Evolutionary conservation across 2,329 filamentous ascomycete species (phyloP), one percentile per base, ranked within the genome.

Genomic region (Fusarium sp.): DNA sequence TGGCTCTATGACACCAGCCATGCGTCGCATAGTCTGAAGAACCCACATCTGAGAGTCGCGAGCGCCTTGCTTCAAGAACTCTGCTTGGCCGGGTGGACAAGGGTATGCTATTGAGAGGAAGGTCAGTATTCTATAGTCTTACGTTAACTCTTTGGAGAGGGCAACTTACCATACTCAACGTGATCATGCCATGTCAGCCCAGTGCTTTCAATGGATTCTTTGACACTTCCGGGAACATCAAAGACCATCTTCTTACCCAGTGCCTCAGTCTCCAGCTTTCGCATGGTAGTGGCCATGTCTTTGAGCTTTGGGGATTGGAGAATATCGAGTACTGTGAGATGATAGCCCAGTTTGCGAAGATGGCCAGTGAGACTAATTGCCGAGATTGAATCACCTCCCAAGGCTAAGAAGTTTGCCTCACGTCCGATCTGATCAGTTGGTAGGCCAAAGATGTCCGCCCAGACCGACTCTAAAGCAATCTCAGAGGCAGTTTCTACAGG

Each of bases 101-200:
- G 48, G 38, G 12, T 62, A 62, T 36, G 18, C 56, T 48, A 1
- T 22, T 15, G 1, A n/a, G 1, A 6, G 5, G 5, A 22, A 28
- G 5, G 45, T 48, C 3, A 48, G 26, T 6, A 28, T 28, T 2
- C 0, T 28, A 0, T 12, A 4, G 1, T 8, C 1, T 15, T 28
- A 1, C 0, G 0, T 11, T 6, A 6, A 15, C 3, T 11, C 0
- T 3, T 26, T 8, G 5, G 2, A 26, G 9, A 18, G 2, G 13
- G 8, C 3, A 22, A 24, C 32, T 24, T n/a, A 59, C 56, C 58
- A 24, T 62, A 55, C 28, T 62, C 58, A 38, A 62, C 15, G 2
- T 55, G 1, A 13, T 55, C 18, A 10, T 38, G 5, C 58, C 47
- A 44, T 9, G 12, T 10, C 0, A 38, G 14, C 1, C 58, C 48